Evolutionary conservation across 2,329 filamentous ascomycete species (phyloP).

Genomic region (Ophiostoma perfectum): DNA sequence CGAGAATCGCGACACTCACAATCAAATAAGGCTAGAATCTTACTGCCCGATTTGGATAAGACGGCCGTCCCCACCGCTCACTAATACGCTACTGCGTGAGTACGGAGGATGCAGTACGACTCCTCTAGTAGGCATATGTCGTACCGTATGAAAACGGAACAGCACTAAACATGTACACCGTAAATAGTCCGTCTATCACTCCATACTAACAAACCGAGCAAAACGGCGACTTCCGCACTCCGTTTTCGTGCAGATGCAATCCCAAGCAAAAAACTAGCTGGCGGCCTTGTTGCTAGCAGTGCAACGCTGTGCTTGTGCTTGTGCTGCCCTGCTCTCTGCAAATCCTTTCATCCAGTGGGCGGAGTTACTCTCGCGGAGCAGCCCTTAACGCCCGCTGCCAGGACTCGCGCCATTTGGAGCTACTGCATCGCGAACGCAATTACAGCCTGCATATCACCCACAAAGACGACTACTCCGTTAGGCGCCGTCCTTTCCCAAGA

Average conservation of each 20-base stretch:
- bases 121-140: not conserved
- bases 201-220: no score
- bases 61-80: not conserved
- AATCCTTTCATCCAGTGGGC: no score
- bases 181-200: not conserved
- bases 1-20: not conserved
- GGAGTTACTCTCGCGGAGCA: no score
- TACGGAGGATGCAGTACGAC: no score
- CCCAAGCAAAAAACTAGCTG: slow-evolving; percentile 2
- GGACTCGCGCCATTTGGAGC: no score
- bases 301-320: not conserved
- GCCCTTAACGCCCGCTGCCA: no score
- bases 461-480: not conserved
- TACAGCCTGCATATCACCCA: no score
- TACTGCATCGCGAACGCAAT: no score
- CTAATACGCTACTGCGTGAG: not conserved
- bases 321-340: no score
- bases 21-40: slow-evolving; percentile 11
- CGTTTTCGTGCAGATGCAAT: not conserved
- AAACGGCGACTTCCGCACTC: not conserved
- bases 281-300: not conserved
- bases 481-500: not conserved
- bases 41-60: slow-evolving; percentile 1
- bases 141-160: not conserved
- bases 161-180: no score